Evolutionary conservation across 2,329 filamentous ascomycete genomes (phyloP), one percentile per base, ranked within the genome.

Genomic region (Colletotrichum eleusines): DNA sequence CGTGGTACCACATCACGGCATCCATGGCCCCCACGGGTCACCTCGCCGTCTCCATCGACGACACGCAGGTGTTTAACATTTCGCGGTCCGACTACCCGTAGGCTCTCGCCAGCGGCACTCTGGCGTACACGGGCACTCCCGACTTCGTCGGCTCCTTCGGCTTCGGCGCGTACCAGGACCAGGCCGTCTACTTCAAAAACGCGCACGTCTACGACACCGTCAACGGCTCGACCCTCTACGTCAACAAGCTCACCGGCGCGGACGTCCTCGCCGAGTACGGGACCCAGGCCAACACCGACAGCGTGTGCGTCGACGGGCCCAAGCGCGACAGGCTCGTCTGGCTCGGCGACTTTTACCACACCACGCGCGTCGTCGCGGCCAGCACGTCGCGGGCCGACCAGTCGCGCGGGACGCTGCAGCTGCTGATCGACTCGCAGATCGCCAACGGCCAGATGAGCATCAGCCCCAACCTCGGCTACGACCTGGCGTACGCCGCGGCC

Each of bases 251-350:
- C 40, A 31, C 74, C 2, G 66, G 81, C 48, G 78, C 74, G 1
- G 73, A 77, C 12, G 72, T 77, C 0, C 74, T 84, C 0, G 75
- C 69, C 0, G 82, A 85, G 54, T 84, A 82, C 46, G 77, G 78
- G 5, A 77, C 81, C 0, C 75, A 76, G 2, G 71, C 73, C 1
- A 80, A 84, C 31, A 68, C 76, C 1, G 73, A 74, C 6, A 73
- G 76, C 18, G 78, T 77, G 9, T 76, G 76, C 0, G 73, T 77
- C 0, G 88, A 90, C 74, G 88, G 88, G 5, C 86, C 87, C 0
- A 90, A 90, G 75, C 81, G 88, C 35, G 88, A 90, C 73, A 82
- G 87, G 4, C 79, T 88, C 14, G 84, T 90, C 1, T 91, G 88
- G 88, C 85, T 89, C 11, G 89, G 89, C 1, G 89, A 91, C 74